Percentiles rank a stretch among this genome's conserved stretches.
Conservation (phyloP, 1,284 basidiomycete species). For the Filobasidium uniguttulatum region DNA sequence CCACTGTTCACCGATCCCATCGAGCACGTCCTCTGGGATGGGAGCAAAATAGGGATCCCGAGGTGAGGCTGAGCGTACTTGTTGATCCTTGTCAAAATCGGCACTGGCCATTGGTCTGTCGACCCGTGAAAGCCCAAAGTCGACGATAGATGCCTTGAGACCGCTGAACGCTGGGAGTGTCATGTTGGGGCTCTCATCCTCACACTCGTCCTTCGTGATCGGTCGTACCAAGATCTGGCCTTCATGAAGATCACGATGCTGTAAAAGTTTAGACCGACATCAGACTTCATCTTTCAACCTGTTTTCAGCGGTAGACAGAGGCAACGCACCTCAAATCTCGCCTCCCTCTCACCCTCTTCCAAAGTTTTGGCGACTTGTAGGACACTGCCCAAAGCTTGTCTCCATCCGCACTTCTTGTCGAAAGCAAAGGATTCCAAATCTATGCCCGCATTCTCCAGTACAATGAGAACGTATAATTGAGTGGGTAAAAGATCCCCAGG, state of each 20-base stretch:
- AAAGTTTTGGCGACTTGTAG: conserved; percentile 75
- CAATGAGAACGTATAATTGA: conserved; percentile 76
- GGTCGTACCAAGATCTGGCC: conserved; percentile 84
- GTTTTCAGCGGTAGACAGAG: not conserved
- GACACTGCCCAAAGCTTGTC: conserved; percentile 72
- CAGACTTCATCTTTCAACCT: not conserved
- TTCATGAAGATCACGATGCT: conserved; percentile 97
- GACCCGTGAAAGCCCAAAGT: conserved; percentile 82
- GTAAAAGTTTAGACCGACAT: not conserved
- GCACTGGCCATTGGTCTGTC: conserved; percentile 32
- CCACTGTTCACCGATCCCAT: conserved; percentile 79
- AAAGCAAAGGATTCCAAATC: conserved; percentile 77
- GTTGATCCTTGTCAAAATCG: not conserved
- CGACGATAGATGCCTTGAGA: conserved; percentile 72
- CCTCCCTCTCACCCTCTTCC: conserved; percentile 59
- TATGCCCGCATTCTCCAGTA: conserved; percentile 72
- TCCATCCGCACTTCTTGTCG: conserved; percentile 50
- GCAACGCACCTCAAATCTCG: conserved; percentile 67
- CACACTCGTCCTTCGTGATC: conserved; percentile 22
- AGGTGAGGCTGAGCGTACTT: too few relatives aligned
- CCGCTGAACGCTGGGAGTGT: conserved; percentile 40
- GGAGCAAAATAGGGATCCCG: conserved; percentile 15
- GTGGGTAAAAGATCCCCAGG: conserved; percentile 60
- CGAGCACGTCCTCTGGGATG: conserved; percentile 66
- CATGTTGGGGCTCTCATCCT: conserved; percentile 17